These are phyloP conservation scores for Kwoniella shandongensis DNA, from an alignment of 768 basidiomycete genomes.

Conservation along the genomic window DNA sequence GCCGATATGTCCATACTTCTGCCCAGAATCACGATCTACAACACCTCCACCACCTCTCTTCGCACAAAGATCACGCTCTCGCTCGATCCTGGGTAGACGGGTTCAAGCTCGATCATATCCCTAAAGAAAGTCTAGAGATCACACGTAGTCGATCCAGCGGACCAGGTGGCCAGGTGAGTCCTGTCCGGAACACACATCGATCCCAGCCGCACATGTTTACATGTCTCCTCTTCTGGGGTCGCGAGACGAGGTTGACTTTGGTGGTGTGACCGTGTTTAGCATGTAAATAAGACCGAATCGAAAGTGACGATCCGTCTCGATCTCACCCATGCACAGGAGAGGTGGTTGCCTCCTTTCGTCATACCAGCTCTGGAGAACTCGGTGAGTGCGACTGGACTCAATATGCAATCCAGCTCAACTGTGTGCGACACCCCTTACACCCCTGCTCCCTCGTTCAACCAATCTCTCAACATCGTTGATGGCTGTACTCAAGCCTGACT, in stretches of 20 bases:
- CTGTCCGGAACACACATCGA: too few relatives aligned
- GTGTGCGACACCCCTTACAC: background rate
- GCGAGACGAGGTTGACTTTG: too few relatives aligned
- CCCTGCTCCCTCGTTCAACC: background rate
- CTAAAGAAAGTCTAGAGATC: slow-evolving; percentile 34
- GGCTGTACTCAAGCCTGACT: too few relatives aligned
- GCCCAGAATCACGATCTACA: background rate
- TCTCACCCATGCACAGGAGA: slow-evolving; percentile 12
- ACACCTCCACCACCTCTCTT: background rate
- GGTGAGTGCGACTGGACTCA: slow-evolving; percentile 28
- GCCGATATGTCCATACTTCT: background rate
- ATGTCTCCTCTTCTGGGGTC: background rate
- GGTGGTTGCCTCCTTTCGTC: slow-evolving; percentile 47
- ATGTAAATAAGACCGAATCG: slow-evolving; percentile 53
- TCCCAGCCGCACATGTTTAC: too few relatives aligned
- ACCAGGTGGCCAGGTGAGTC: slow-evolving; percentile 51
- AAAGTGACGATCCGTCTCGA: slow-evolving; percentile 44
- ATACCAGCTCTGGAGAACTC: slow-evolving; percentile 28
- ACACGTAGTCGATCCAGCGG: slow-evolving; percentile 41
- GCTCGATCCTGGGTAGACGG: slow-evolving; percentile 35
- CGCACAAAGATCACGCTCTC: slow-evolving; percentile 19
- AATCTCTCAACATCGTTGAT: too few relatives aligned
- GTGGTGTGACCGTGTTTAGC: slow-evolving; percentile 23
- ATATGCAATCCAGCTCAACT: background rate
- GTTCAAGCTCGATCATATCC: slow-evolving; percentile 38